Base-by-base conservation (phyloP, 164 flowering plant genomes). In the Liriodendron chinense region DNA sequence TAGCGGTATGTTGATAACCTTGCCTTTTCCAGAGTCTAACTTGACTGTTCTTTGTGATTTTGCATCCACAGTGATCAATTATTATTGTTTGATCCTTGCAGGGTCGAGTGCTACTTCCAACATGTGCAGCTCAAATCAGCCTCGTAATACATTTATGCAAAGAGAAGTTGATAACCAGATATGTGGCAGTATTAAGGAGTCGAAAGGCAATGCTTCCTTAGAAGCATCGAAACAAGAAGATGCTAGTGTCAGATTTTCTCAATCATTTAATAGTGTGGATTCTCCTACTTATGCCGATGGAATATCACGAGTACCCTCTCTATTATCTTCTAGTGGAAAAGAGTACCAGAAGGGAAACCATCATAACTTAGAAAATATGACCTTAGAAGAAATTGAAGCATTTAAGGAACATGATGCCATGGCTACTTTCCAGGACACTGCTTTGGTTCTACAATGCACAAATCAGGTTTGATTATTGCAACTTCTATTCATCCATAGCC, bases 391-490 rank as follows among this genome's bases (percentile, higher is more conserved):
- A 72, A 47, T 69, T 53, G 25, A 24, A 12, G 56, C 65, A 28
- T 25, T 71, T 50, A 61, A 71, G 10, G 76, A 56, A 26, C 63
- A 65, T 47, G 59, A 74, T 75, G 75, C 73, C 69, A 13, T 2
- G 70, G 67, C 71, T 80, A 78, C 72, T n/a, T 64, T 83, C 74
- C 34, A 74, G 61, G 80, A 66, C 22, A 56, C 79, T 25, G 18
- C 77, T 67, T 74, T 18, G 20, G 22, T 16, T 10, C 72, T 53
- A 18, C 77, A 25, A 49, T 68, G 64, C 24, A 56, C 25, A 7
- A 77, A 77, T 18, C 84, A 83, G 89, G 92, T 88, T 64, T 76
- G 10, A 75, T 43, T 56, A 56, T n/a, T 74, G 22, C 50, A 20
- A 28, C 21, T 47, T 53, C 23, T 68, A 50, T 28, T 57, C 10